phyloP scores from a whole-genome alignment of 2,329 filamentous ascomycete genomes.

The Xylariaceae sp. region DNA sequence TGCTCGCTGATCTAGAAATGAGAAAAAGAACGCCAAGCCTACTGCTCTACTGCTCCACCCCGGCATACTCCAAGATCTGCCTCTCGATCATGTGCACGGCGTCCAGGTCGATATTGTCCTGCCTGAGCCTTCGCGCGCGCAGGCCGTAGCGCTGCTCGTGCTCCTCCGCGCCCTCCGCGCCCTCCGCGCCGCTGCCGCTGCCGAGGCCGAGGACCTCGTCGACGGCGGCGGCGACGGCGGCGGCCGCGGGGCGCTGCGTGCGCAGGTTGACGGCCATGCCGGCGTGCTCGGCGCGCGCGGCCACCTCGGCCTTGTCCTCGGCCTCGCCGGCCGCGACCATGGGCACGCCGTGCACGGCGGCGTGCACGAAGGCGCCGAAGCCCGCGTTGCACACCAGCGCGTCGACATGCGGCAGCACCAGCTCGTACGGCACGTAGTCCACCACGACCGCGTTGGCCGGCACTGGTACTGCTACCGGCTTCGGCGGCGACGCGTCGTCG shows the following conservation, averaged over 20 bases:
- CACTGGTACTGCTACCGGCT: no score
- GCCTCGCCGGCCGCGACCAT: constrained; percentile 9
- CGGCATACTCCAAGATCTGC: constrained; percentile 20
- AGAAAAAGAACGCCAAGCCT: no score
- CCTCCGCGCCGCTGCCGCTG: no score
- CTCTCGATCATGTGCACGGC: constrained; percentile 13
- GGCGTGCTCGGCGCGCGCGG: constrained; percentile 32
- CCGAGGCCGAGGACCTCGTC: constrained; percentile 6
- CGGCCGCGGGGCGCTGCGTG: constrained; percentile 22
- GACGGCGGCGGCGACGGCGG: constrained; percentile 5
- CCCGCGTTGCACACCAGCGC: constrained; percentile 12
- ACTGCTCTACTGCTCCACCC: neutral
- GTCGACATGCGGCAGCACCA: constrained; percentile 34
- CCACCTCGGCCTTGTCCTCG: constrained; percentile 27
- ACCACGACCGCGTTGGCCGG: constrained; percentile 35
- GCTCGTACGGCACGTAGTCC: constrained; percentile 42
- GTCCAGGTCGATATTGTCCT: constrained; percentile 25
- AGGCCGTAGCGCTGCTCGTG: constrained; percentile 6
- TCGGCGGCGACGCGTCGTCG: constrained; percentile 10
- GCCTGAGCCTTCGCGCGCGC: constrained; percentile 18
- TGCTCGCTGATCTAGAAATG: no score
- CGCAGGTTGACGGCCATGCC: constrained; percentile 38
- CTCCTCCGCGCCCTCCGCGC: no score
- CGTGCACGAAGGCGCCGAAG: constrained; percentile 30
- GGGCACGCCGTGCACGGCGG: constrained; percentile 9